Evolutionary conservation across 148 eudicot genomes (phyloP).

Genomic region (Chenopodium berlandieri): DNA sequence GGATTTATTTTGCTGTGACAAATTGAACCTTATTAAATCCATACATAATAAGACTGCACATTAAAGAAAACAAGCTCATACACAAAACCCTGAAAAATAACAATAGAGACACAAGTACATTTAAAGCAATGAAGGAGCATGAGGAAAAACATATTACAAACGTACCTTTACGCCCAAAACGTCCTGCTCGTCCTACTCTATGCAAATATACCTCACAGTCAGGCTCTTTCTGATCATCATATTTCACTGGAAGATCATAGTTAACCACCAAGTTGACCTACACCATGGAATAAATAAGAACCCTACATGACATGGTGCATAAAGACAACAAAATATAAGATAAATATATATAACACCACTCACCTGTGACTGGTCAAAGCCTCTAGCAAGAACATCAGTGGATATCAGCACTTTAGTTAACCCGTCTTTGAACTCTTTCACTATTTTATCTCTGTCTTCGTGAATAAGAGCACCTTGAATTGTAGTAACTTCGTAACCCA

Average conservation of each 20-base stretch:
- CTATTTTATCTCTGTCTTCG: conserved; percentile 84
- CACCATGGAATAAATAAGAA: conserved; percentile 17
- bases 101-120: background rate
- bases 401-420: conserved; percentile 89
- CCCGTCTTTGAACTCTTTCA: conserved; percentile 87
- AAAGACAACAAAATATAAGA: background rate
- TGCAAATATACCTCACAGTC: conserved; percentile 91
- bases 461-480: conserved; percentile 82
- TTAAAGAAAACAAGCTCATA: background rate
- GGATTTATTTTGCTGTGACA: background rate
- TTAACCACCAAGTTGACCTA: conserved; percentile 93
- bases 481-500: conserved; percentile 87
- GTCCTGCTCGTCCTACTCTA: conserved; percentile 94
- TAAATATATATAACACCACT: background rate
- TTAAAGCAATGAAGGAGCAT: background rate
- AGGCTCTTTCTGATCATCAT: conserved; percentile 50
- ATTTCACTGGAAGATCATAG: conserved; percentile 72
- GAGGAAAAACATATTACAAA: conserved; percentile 3
- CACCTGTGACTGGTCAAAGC: conserved; percentile 91
- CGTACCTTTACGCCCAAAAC: conserved; percentile 94
- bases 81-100: background rate
- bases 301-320: background rate
- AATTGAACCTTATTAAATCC: background rate
- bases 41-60: background rate
- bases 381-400: conserved; percentile 90